Conservation (phyloP, 73 alveolate species). For the Blepharisma japonicum region DNA sequence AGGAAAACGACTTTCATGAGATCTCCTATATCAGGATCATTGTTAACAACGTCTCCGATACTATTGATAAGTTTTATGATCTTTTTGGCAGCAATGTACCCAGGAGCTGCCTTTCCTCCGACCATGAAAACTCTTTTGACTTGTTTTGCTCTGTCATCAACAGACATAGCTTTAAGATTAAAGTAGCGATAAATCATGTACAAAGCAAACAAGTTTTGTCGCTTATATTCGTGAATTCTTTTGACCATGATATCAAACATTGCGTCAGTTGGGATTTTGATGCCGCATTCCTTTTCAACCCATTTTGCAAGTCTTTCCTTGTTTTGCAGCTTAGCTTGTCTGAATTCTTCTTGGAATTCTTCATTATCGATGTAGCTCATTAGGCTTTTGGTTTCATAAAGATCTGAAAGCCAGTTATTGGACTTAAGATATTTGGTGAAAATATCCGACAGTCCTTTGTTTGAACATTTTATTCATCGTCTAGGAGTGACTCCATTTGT, state of each 20-base stretch:
- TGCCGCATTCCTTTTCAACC: slow-evolving; percentile 65
- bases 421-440: slow-evolving; percentile 73
- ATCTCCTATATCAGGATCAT: slow-evolving; percentile 87
- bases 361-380: slow-evolving; percentile 45
- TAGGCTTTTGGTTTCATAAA: slow-evolving; percentile 51
- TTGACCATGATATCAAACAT: slow-evolving; percentile 80
- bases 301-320: slow-evolving; percentile 71
- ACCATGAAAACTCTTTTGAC: slow-evolving; percentile 73
- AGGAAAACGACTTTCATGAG: slow-evolving; percentile 83
- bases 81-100: slow-evolving; percentile 89
- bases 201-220: slow-evolving; percentile 87
- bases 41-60: slow-evolving; percentile 85
- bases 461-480: slow-evolving; percentile 98
- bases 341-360: slow-evolving; percentile 59
- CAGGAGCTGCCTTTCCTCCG: slow-evolving; percentile 99
- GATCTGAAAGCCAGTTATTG: slow-evolving; percentile 75
- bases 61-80: slow-evolving; percentile 91
- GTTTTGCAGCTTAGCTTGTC: slow-evolving; percentile 66
- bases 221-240: slow-evolving; percentile 96
- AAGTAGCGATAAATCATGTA: slow-evolving; percentile 53
- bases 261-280: slow-evolving; percentile 57
- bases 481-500: slow-evolving; percentile 99
- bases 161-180: slow-evolving; percentile 43
- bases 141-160: slow-evolving; percentile 31
- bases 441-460: slow-evolving; percentile 84